These are phyloP conservation scores for Mycosphaerella sp. DNA, from an alignment of 2,329 filamentous ascomycete species.

Conservation along the genomic window DNA sequence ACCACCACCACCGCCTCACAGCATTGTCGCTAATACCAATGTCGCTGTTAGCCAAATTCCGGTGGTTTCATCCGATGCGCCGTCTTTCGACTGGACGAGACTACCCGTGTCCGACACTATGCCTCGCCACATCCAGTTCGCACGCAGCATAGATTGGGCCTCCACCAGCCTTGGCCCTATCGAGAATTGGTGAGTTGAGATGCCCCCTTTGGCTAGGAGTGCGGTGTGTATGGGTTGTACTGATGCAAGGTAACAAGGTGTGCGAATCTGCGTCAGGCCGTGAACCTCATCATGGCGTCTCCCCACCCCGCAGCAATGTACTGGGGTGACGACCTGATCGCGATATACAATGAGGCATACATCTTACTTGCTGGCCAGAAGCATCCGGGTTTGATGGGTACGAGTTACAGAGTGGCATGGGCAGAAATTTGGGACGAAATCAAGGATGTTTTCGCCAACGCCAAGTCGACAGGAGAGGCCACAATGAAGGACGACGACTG, in stretches of 20 bases:
- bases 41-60: slow-evolving; percentile 25
- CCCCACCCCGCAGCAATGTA: slow-evolving; percentile 49
- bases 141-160: slow-evolving; percentile 65
- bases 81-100: slow-evolving; percentile 76
- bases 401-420: slow-evolving; percentile 60
- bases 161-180: slow-evolving; percentile 68
- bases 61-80: slow-evolving; percentile 28
- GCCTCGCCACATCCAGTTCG: slow-evolving; percentile 65
- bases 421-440: slow-evolving; percentile 68
- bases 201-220: slow-evolving; percentile 32
- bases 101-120: slow-evolving; percentile 58
- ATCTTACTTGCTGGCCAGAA: slow-evolving; percentile 66
- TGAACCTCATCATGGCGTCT: slow-evolving; percentile 70
- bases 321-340: slow-evolving; percentile 48
- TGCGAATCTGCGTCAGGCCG: too few relatives aligned
- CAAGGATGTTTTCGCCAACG: slow-evolving; percentile 60
- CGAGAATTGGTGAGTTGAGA: slow-evolving; percentile 59
- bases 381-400: slow-evolving; percentile 69
- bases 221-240: too few relatives aligned
- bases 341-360: slow-evolving; percentile 68
- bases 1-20: slow-evolving; percentile 1
- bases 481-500: slow-evolving; percentile 81
- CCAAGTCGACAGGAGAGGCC: slow-evolving; percentile 64
- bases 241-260: too few relatives aligned
- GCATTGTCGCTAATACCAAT: slow-evolving; percentile 13